Evolutionary conservation across 371 early-diverging fungal species (phyloP).

Genomic region (Parasitella parasitica): DNA sequence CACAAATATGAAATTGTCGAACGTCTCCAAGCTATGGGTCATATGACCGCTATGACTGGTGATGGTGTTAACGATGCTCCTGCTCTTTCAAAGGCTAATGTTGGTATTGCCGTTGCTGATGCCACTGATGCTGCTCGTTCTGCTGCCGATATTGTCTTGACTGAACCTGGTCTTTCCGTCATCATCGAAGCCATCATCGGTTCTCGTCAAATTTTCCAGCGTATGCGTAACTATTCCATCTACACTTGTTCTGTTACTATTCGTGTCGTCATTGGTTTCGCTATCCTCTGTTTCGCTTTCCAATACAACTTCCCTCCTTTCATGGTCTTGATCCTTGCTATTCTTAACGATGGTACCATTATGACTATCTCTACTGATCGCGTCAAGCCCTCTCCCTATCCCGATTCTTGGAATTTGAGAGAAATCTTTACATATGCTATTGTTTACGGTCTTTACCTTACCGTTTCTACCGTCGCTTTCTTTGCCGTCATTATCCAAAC

Average conservation of each 20-base stretch:
- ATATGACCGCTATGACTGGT: constrained; percentile 92
- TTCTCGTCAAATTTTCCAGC: constrained; percentile 74
- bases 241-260: constrained; percentile 67
- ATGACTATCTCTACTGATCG: constrained; percentile 66
- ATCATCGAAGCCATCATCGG: constrained; percentile 69
- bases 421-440: constrained; percentile 62
- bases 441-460: constrained; percentile 58
- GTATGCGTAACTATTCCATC: constrained; percentile 67
- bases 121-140: constrained; percentile 78
- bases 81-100: constrained; percentile 85
- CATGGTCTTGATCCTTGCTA: constrained; percentile 64
- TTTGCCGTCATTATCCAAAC: constrained; percentile 47
- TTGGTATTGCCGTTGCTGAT: constrained; percentile 84
- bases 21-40: constrained; percentile 81
- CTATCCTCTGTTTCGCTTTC: constrained; percentile 59
- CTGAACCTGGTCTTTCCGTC: constrained; percentile 76
- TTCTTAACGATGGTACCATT: constrained; percentile 66
- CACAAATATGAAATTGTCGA: constrained; percentile 94
- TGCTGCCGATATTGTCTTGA: constrained; percentile 79
- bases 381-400: constrained; percentile 57
- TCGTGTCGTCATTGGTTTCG: constrained; percentile 65
- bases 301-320: constrained; percentile 65
- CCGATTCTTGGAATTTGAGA: constrained; percentile 59
- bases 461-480: constrained; percentile 59
- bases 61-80: constrained; percentile 98